Percentiles rank a stretch among this genome's conserved stretches.
phyloP scores from a whole-genome alignment of 345 rosid genomes.

The Salix purpurea region DNA sequence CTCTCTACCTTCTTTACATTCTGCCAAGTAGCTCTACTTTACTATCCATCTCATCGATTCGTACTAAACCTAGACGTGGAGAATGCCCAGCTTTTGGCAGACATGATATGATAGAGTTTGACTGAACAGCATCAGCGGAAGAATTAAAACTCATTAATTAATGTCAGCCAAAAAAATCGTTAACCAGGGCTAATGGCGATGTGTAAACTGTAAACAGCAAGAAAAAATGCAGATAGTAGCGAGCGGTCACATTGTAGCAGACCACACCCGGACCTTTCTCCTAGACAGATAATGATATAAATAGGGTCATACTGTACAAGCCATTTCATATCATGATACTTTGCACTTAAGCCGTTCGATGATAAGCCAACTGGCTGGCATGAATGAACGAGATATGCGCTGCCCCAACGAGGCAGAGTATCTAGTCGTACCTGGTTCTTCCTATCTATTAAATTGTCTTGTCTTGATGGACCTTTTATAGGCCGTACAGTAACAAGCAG shows the following conservation, averaged over 20 bases:
- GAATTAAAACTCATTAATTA: background rate
- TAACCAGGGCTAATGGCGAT: background rate
- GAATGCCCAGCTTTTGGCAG: background rate
- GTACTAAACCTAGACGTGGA: background rate
- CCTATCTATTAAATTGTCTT: slow-evolving; percentile 1
- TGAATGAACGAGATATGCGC: slow-evolving; percentile 19
- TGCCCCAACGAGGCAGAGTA: slow-evolving; percentile 11
- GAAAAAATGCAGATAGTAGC: slow-evolving; percentile 8
- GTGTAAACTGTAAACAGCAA: slow-evolving; percentile 8
- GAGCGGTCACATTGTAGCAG: slow-evolving; percentile 42
- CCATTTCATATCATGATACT: background rate
- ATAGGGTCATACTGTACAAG: background rate
- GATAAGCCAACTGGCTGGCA: background rate
- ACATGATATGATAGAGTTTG: slow-evolving; percentile 2
- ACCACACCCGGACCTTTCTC: slow-evolving; percentile 31
- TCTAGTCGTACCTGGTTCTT: slow-evolving; percentile 12
- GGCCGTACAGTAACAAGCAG: background rate
- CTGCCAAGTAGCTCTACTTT: background rate
- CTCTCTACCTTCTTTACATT: background rate
- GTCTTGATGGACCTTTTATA: background rate
- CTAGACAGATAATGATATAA: slow-evolving; percentile 1
- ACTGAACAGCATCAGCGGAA: slow-evolving; percentile 1
- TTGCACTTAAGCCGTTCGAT: background rate
- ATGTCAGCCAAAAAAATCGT: background rate
- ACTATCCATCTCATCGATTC: background rate